Evolutionary conservation across 1,284 basidiomycete species (phyloP).

Genomic region (Cutaneotrichosporon dermatis): DNA sequence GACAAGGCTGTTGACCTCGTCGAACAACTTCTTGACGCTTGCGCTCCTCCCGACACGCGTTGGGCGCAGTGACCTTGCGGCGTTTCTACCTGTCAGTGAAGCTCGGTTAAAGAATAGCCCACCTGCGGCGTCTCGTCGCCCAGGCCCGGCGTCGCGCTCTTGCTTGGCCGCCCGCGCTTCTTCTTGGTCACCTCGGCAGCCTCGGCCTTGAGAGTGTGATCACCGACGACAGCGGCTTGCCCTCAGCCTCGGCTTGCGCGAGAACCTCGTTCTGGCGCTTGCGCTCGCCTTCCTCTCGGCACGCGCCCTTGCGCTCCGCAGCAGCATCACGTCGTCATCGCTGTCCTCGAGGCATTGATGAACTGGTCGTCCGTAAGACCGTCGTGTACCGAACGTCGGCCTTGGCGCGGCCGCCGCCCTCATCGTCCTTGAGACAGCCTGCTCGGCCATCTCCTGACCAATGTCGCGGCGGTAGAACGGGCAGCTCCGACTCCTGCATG

Average conservation of each 20-base stretch:
- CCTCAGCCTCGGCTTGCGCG: slow-evolving; percentile 41
- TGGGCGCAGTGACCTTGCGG: slow-evolving; percentile 28
- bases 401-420: slow-evolving; percentile 74
- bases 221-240: slow-evolving; percentile 35
- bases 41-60: slow-evolving; percentile 16
- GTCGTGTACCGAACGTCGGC: slow-evolving; percentile 86
- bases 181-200: slow-evolving; percentile 28
- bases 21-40: slow-evolving; percentile 57
- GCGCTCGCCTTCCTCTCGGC: slow-evolving; percentile 34
- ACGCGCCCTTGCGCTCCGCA: slow-evolving; percentile 35
- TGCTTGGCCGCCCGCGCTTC: slow-evolving; percentile 41
- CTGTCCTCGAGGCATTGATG: slow-evolving; percentile 86
- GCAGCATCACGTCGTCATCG: slow-evolving; percentile 65
- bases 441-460: slow-evolving; percentile 49
- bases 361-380: slow-evolving; percentile 92
- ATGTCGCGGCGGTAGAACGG: slow-evolving; percentile 77
- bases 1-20: slow-evolving; percentile 44
- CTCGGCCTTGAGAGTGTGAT: slow-evolving; percentile 27
- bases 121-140: slow-evolving; percentile 41
- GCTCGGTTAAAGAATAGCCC: not conserved
- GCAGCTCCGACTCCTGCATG: slow-evolving; percentile 85
- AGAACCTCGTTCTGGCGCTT: slow-evolving; percentile 40
- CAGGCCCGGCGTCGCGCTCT: slow-evolving; percentile 35
- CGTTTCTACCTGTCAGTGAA: slow-evolving; percentile 30
- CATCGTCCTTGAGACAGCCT: slow-evolving; percentile 59